Evolutionary conservation across 2,329 filamentous ascomycete species (phyloP).

Genomic region (Zymoseptoria crescenta): DNA sequence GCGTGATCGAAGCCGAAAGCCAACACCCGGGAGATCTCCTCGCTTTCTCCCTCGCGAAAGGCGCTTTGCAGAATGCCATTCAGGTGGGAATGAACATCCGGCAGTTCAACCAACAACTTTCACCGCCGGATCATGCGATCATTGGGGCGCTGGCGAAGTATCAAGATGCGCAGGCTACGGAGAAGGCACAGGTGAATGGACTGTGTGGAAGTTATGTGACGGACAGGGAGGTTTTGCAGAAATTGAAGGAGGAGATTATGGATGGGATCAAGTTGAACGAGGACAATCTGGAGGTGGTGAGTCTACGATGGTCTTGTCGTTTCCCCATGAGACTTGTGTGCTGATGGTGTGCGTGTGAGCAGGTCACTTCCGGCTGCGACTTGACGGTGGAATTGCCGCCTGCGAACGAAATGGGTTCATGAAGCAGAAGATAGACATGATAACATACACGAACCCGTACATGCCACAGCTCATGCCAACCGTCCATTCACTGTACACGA

Average conservation of each 20-base stretch:
- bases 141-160: constrained; percentile 15
- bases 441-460: too few species aligned
- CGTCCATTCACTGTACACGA: too few species aligned
- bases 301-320: constrained; percentile 2
- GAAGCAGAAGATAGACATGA: not conserved
- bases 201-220: constrained; percentile 10
- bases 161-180: constrained; percentile 14
- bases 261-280: constrained; percentile 17
- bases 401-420: constrained; percentile 13
- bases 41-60: constrained; percentile 14
- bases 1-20: constrained; percentile 11
- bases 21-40: constrained; percentile 1
- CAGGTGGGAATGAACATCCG: constrained; percentile 17
- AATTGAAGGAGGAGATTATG: constrained; percentile 15
- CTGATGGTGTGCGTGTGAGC: not conserved
- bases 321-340: not conserved
- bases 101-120: constrained; percentile 18
- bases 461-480: too few species aligned
- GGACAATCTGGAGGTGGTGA: constrained; percentile 14
- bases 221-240: constrained; percentile 10
- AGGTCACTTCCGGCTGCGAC: constrained; percentile 14
- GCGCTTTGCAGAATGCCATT: constrained; percentile 10
- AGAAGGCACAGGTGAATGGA: constrained; percentile 8
- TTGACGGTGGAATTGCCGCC: constrained; percentile 16
- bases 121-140: constrained; percentile 15